Conservation (phyloP, 345 rosid species). For the Syzygium aromaticum region DNA sequence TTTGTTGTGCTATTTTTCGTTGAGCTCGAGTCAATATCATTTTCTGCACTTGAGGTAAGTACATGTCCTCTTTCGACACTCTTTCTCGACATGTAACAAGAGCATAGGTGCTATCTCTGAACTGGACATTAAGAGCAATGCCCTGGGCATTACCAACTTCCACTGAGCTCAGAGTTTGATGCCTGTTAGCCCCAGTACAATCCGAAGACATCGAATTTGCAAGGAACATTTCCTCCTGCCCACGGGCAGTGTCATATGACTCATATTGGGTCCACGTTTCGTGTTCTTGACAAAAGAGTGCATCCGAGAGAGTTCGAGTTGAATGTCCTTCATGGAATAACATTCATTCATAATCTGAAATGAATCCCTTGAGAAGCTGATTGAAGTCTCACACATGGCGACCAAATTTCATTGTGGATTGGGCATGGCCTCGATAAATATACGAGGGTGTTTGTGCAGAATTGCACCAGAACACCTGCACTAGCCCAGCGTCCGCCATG, state of each 20-base stretch:
- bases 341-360: background rate
- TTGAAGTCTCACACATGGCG: background rate
- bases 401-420: background rate
- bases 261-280: background rate
- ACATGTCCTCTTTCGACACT: background rate
- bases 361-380: background rate
- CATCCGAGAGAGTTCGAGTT: background rate
- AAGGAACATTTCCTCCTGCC: background rate
- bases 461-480: background rate
- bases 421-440: background rate
- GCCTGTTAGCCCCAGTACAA: background rate
- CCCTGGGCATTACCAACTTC: background rate
- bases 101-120: background rate
- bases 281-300: background rate
- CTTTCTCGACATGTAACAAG: background rate
- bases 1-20: background rate
- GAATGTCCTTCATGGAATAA: background rate
- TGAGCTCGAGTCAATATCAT: background rate
- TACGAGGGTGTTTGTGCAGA: background rate
- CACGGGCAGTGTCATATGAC: background rate
- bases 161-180: background rate
- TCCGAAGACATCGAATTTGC: background rate
- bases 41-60: background rate
- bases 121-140: background rate
- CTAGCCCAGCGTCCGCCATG: background rate